phyloP scores from a whole-genome alignment of 352 stramenopile genomes.

The Globisporangium lucens region DNA sequence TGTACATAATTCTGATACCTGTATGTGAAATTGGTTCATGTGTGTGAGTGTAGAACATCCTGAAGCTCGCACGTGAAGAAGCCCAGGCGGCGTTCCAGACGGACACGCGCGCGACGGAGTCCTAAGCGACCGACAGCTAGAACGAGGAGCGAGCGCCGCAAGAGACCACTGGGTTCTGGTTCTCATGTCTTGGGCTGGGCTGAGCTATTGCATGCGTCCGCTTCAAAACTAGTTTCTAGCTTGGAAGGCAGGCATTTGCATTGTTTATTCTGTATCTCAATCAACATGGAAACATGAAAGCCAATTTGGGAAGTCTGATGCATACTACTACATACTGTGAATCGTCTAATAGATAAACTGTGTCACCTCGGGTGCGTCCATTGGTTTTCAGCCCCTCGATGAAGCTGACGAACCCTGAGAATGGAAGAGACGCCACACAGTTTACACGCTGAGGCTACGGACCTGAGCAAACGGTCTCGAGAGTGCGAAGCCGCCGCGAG shows the following conservation, averaged over 20 bases:
- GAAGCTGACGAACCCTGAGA: background rate
- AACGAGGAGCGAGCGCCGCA: background rate
- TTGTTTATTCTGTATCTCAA: too few species aligned
- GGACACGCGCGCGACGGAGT: constrained; percentile 23
- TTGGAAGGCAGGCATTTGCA: too few species aligned
- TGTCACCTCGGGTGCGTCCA: background rate
- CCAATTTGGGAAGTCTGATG: too few species aligned
- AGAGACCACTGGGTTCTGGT: too few species aligned
- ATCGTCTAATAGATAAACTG: background rate
- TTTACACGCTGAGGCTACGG: background rate
- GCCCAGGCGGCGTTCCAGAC: constrained; percentile 26
- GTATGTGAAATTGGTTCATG: background rate
- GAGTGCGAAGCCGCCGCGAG: background rate
- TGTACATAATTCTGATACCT: background rate
- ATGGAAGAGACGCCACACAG: background rate
- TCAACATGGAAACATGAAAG: too few species aligned
- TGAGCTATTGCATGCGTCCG: too few species aligned
- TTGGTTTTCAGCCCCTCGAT: background rate
- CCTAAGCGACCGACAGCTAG: constrained; percentile 12
- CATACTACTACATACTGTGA: background rate
- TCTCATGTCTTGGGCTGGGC: too few species aligned
- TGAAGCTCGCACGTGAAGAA: constrained; percentile 40
- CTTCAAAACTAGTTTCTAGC: too few species aligned
- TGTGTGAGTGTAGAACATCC: constrained; percentile 30
- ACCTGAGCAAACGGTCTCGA: background rate